Percentiles rank a stretch among this genome's conserved stretches.
phyloP scores from a whole-genome alignment of 306 rosid species.

The Quercus ilex region DNA sequence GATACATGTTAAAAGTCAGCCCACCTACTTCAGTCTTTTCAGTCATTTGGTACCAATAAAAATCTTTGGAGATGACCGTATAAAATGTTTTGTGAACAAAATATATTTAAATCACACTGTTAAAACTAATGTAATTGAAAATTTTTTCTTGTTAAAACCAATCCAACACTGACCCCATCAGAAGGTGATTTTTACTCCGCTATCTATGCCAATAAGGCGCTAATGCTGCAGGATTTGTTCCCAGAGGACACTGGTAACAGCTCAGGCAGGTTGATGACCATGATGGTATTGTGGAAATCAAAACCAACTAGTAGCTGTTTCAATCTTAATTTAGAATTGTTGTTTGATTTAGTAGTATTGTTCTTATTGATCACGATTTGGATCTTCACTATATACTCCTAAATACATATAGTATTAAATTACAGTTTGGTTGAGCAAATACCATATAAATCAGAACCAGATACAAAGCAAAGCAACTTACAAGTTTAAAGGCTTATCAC shows the following conservation, averaged over 20 bases:
- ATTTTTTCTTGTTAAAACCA: background rate
- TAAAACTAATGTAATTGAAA: background rate
- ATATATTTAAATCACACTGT: background rate
- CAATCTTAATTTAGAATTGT: background rate
- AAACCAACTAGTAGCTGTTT: background rate
- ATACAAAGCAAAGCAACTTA: slow-evolving; percentile 36
- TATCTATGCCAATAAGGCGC: background rate
- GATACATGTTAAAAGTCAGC: background rate
- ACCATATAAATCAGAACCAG: slow-evolving; percentile 24
- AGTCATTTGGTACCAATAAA: background rate
- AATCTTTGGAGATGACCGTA: background rate
- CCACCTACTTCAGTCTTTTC: background rate
- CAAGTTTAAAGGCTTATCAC: slow-evolving; percentile 77
- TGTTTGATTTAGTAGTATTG: background rate
- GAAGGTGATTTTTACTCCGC: background rate
- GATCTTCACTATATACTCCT: slow-evolving; percentile 9
- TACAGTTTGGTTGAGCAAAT: background rate
- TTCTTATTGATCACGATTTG: background rate
- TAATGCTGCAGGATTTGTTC: background rate
- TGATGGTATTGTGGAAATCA: background rate
- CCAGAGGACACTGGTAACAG: background rate
- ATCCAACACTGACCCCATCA: background rate
- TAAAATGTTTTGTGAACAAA: background rate
- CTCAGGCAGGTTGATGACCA: background rate
- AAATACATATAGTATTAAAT: slow-evolving; percentile 15